Percentiles rank a stretch among this genome's conserved stretches.
Conservation (phyloP, 2,329 filamentous ascomycete species). For the Mariannaea elegans region DNA sequence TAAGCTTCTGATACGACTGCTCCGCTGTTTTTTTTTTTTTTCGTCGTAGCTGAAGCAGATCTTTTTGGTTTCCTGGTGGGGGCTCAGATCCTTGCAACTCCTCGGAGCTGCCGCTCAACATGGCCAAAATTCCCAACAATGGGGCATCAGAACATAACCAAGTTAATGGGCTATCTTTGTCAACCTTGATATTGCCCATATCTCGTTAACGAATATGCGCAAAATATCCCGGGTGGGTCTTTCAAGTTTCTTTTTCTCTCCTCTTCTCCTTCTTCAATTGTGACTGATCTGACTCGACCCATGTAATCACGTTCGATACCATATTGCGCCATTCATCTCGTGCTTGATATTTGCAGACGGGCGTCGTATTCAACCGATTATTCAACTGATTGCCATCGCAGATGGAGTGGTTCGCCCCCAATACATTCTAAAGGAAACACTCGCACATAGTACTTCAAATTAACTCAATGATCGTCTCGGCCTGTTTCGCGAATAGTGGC, state of each 20-base stretch:
- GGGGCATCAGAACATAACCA: too few species aligned
- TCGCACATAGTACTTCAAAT: too few species aligned
- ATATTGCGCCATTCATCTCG: slow-evolving; percentile 12
- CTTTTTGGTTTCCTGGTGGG: slow-evolving; percentile 7
- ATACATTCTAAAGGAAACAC: too few species aligned
- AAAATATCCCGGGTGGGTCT: too few species aligned
- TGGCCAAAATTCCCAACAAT: slow-evolving; percentile 21
- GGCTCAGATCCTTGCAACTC: slow-evolving; percentile 6
- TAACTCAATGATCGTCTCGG: too few species aligned
- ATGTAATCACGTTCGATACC: slow-evolving; percentile 11
- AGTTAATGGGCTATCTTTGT: too few species aligned
- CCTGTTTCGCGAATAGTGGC: slow-evolving; percentile 1
- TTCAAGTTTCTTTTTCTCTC: too few species aligned
- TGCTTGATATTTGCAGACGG: slow-evolving; percentile 7
- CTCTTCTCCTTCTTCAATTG: not conserved
- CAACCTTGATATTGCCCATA: too few species aligned
- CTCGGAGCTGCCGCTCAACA: slow-evolving; percentile 19
- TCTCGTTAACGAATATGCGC: too few species aligned
- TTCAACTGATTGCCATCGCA: too few species aligned
- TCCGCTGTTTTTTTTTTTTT: not conserved
- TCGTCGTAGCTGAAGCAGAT: slow-evolving; percentile 15
- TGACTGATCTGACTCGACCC: slow-evolving; percentile 11
- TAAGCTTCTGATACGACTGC: slow-evolving; percentile 10
- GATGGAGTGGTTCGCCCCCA: too few species aligned
- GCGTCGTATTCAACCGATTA: not conserved